Base-by-base conservation (phyloP, 495 filamentous ascomycete species). In the Penicillium verhagenii region DNA sequence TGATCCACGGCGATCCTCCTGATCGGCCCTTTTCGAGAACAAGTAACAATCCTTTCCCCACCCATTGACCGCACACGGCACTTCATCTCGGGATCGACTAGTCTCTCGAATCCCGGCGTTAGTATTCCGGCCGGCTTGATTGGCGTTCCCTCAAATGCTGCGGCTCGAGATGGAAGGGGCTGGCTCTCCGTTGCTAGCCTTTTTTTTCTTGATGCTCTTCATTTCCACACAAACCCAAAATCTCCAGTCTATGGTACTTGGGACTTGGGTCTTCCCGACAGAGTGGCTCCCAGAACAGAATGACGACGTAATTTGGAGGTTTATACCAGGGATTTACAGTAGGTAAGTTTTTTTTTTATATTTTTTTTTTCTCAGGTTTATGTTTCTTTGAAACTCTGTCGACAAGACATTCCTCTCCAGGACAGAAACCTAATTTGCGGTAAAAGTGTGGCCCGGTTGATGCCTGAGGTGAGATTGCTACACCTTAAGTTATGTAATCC, bases 1-100 rank as follows among this genome's bases (percentile, higher is more conserved):
- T 55, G 60, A 66, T 66, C 60, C 52, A 52, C 59, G 55, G 24
- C 51, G 60, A 63, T 63, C 60, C 46, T 57, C 58, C 50, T 64
- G 54, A 61, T 64, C 61, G 33, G 26, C 57, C 42, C 53, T 33
- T 39, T 44, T 52, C 39, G 50, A 29, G 50, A 31, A 29, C n/a
- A 35, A 16, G 13, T 10, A 16, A 39, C 20, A 25, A 24, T 29
- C n/a, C 45, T 1, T n/a, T 26, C 26, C 23, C 43, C 25, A 46
- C 31, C 37, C 50, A 31, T 37, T 42, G 10, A 35, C 16, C 16
- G 25, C 33, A 8, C 25, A n/a, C 50, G 63, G 63, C 63, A 66
- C 42, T 66, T 61, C 38, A 39, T 23, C 16, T 56, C 59, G 52
- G 57, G 63, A 59, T 66, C 64, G 64, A 51, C 62, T 57, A 57